Evolutionary conservation across 176 grass and related monocot genomes (phyloP).

Genomic region (Musa schizocarpa): DNA sequence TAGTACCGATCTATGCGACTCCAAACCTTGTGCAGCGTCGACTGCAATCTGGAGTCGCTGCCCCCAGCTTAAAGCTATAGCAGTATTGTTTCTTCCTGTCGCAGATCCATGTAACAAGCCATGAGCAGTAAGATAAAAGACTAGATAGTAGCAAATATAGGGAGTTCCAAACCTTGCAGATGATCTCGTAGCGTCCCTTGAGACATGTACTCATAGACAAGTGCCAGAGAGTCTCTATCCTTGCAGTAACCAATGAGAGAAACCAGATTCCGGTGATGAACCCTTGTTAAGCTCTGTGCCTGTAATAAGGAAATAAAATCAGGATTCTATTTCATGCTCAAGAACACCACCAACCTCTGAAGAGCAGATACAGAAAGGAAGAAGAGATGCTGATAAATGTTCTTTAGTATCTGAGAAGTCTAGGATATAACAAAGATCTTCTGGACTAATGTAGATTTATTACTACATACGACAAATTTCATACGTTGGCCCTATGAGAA

Average conservation of each 20-base stretch:
- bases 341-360: no score
- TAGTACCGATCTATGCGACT: neutral
- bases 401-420: no score
- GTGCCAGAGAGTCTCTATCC: conserved; percentile 9
- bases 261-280: conserved; percentile 14
- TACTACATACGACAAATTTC: no score
- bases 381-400: no score
- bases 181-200: conserved; percentile 15
- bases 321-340: no score
- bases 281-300: conserved; percentile 19
- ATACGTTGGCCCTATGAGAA: no score
- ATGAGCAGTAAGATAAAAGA: neutral
- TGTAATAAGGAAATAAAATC: neutral
- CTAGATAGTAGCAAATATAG: neutral
- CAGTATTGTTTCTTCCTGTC: neutral
- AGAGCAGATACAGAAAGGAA: no score
- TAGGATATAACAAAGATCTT: no score
- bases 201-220: conserved; percentile 14
- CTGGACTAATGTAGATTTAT: no score
- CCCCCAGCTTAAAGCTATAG: conserved; percentile 7
- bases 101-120: neutral
- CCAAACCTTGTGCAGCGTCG: conserved; percentile 17
- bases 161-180: conserved; percentile 4
- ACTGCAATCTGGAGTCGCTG: conserved; percentile 9
- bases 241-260: conserved; percentile 20